Conservation (phyloP, 345 rosid species). For the Stellera chamaejasme region DNA sequence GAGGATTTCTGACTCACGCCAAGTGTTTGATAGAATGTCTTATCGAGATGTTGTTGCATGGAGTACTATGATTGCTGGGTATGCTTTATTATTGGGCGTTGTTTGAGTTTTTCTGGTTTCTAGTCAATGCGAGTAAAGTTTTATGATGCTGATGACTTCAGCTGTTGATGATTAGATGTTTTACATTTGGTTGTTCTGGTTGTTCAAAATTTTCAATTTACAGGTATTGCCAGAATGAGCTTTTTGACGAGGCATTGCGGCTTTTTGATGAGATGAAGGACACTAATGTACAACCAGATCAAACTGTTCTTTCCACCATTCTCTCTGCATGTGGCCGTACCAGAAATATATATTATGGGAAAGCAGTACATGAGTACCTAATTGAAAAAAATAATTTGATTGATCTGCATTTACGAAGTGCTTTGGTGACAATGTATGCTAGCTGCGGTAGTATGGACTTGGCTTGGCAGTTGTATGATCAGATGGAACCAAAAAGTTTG, state of each 20-base stretch:
- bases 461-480: constrained; percentile 27
- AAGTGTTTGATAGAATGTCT: constrained; percentile 48
- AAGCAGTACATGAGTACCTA: constrained; percentile 34
- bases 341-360: constrained; percentile 34
- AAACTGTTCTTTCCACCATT: constrained; percentile 42
- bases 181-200: constrained; percentile 2
- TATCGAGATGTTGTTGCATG: constrained; percentile 46
- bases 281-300: constrained; percentile 41
- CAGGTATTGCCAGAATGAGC: constrained; percentile 42
- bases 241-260: constrained; percentile 36
- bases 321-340: constrained; percentile 43
- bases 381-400: constrained; percentile 24
- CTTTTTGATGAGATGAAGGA: constrained; percentile 64
- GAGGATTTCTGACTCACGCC: constrained; percentile 29
- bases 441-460: constrained; percentile 38
- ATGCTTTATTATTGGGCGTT: constrained; percentile 7
- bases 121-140: too few relatives aligned
- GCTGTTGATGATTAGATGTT: not conserved
- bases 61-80: constrained; percentile 58
- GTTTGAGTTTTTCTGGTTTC: not conserved
- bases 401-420: constrained; percentile 37
- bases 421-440: constrained; percentile 42
- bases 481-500: constrained; percentile 26
- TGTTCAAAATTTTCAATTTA: constrained; percentile 4
- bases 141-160: too few relatives aligned